Conservation (phyloP, 2,329 filamentous ascomycete species). For the Aspergillus sp. region DNA sequence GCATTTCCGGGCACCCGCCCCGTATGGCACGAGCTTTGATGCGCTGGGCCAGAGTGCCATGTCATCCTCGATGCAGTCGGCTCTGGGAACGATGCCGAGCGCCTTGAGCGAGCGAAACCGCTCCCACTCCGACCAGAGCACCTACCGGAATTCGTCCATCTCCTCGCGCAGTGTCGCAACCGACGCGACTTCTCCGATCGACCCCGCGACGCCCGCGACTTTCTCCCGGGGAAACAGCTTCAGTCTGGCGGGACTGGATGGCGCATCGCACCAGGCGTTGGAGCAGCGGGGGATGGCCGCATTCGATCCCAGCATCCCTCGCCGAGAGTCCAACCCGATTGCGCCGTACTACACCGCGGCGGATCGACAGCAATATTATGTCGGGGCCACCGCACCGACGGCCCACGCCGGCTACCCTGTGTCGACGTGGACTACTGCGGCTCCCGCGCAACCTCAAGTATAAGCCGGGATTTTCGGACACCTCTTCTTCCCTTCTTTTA, state of each 20-base stretch:
- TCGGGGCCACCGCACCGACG: conserved; percentile 24
- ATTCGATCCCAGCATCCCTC: conserved; percentile 33
- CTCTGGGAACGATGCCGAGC: conserved; percentile 30
- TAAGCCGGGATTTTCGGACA: conserved; percentile 18
- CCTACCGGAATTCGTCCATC: conserved; percentile 42
- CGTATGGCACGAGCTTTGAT: conserved; percentile 37
- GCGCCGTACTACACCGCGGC: conserved; percentile 32
- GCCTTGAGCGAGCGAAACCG: conserved; percentile 37
- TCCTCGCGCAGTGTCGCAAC: conserved; percentile 38
- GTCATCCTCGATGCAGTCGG: conserved; percentile 32
- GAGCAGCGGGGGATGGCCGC: conserved; percentile 33
- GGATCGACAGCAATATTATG: conserved; percentile 36
- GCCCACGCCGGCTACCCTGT: conserved; percentile 35
- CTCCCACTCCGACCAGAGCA: conserved; percentile 36
- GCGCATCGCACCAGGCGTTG: conserved; percentile 24
- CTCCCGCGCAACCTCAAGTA: conserved; percentile 39
- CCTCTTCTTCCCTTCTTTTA: conserved; percentile 14
- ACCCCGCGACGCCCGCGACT: conserved; percentile 34
- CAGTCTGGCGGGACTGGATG: conserved; percentile 34
- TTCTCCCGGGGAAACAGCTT: conserved; percentile 38
- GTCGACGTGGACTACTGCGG: conserved; percentile 38
- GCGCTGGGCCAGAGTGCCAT: conserved; percentile 33
- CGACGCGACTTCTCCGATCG: conserved; percentile 39
- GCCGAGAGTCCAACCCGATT: conserved; percentile 37
- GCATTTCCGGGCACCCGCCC: conserved; percentile 28